Conservation (phyloP, 208 protist species). For the Trypanosoma brucei region DNA sequence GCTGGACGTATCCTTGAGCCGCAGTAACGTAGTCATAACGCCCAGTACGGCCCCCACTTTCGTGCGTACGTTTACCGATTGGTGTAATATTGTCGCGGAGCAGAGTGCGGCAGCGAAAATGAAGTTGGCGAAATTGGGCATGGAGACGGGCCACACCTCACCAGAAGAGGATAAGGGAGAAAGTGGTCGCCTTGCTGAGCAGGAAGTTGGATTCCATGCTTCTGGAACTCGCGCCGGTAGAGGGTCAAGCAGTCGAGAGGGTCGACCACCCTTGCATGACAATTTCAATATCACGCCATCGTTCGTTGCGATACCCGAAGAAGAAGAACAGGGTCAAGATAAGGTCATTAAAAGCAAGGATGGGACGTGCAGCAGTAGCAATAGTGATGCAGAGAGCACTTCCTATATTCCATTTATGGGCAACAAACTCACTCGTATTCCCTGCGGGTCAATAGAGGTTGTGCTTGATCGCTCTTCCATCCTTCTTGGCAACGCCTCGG, state of each 20-base stretch:
- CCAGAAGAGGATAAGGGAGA: neutral
- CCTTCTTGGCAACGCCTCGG: conserved; percentile 50
- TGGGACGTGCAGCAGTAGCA: neutral
- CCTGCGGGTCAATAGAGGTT: conserved; percentile 64
- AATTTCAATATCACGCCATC: no score
- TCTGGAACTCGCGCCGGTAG: no score
- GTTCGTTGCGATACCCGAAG: no score
- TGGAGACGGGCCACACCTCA: neutral
- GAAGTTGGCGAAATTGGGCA: conserved; percentile 18
- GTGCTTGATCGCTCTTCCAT: conserved; percentile 52
- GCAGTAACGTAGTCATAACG: conserved; percentile 59
- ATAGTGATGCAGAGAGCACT: neutral
- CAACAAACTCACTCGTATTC: conserved; percentile 47
- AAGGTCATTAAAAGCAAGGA: no score
- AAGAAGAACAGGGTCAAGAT: no score
- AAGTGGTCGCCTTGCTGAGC: neutral
- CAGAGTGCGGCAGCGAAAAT: conserved; percentile 36
- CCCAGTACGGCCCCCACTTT: conserved; percentile 72
- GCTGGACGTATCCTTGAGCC: conserved; percentile 35
- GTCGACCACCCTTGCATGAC: no score
- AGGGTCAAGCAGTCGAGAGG: no score
- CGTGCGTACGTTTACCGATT: conserved; percentile 43
- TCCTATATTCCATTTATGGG: conserved; percentile 49
- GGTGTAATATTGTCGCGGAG: conserved; percentile 48
- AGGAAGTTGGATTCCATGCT: no score